phyloP scores from a whole-genome alignment of 371 early-diverging fungal genomes.

The Capniomyces stellatus region DNA sequence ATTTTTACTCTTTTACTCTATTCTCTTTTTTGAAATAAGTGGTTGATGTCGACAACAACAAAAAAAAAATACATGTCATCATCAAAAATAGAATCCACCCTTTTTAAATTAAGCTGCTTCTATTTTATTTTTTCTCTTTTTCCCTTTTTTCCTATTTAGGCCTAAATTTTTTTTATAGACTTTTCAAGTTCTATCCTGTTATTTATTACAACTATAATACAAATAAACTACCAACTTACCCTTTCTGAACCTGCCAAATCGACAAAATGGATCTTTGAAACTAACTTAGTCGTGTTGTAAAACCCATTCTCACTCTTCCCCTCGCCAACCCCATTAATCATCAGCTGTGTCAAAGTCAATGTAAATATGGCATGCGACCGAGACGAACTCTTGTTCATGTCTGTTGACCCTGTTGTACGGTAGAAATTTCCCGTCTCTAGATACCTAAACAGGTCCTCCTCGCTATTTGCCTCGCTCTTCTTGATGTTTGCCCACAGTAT shows the following conservation, averaged over 20 bases:
- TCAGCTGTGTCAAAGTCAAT: constrained; percentile 42
- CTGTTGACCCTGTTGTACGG: constrained; percentile 85
- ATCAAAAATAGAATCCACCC: too few relatives aligned
- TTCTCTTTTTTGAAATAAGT: too few relatives aligned
- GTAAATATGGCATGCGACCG: constrained; percentile 97
- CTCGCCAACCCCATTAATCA: not conserved
- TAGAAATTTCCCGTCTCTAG: constrained; percentile 58
- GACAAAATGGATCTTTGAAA: constrained; percentile 92
- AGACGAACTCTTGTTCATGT: constrained; percentile 92
- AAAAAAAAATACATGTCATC: too few relatives aligned
- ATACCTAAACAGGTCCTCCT: constrained; percentile 62
- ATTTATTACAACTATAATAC: too few relatives aligned
- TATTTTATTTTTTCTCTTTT: too few relatives aligned
- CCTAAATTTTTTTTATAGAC: too few relatives aligned
- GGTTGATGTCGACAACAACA: too few relatives aligned
- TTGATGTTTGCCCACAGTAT: constrained; percentile 70
- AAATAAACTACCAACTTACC: constrained; percentile 17
- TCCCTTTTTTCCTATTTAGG: too few relatives aligned
- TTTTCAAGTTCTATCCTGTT: too few relatives aligned
- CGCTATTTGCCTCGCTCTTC: constrained; percentile 50
- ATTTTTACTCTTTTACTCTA: too few relatives aligned
- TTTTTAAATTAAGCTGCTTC: too few relatives aligned
- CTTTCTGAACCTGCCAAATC: constrained; percentile 99
- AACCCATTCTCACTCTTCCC: not conserved
- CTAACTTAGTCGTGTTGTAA: constrained; percentile 7